phyloP scores from a whole-genome alignment of 371 early-diverging fungal species.

The Circinella minor region DNA sequence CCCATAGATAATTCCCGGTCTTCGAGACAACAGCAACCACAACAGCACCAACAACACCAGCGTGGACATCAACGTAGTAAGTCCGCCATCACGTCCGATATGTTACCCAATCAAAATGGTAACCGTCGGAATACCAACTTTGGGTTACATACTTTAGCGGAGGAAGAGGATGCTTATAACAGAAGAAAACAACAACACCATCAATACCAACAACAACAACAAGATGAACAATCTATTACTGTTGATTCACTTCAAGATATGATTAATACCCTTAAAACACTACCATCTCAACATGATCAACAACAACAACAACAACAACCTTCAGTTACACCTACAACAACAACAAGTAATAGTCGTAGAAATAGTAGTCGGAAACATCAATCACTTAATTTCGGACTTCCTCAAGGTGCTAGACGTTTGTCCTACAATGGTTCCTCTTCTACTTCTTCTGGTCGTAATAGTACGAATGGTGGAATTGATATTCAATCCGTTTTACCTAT shows the following conservation, averaged over 20 bases:
- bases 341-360: conserved; percentile 11
- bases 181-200: conserved; percentile 23
- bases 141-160: conserved; percentile 39
- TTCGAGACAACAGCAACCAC: conserved; percentile 13
- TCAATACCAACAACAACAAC: conserved; percentile 17
- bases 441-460: not conserved
- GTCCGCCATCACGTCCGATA: conserved; percentile 46
- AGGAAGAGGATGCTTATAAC: conserved; percentile 27
- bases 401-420: conserved; percentile 13
- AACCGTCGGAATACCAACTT: conserved; percentile 29
- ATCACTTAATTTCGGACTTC: conserved; percentile 12
- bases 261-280: conserved; percentile 56
- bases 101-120: conserved; percentile 36
- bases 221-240: conserved; percentile 29
- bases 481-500: conserved; percentile 22
- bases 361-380: conserved; percentile 30
- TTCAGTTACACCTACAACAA: not conserved
- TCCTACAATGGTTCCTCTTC: conserved; percentile 18
- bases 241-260: conserved; percentile 58
- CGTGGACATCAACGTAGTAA: conserved; percentile 45
- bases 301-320: not conserved
- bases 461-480: conserved; percentile 16
- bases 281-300: conserved; percentile 42
- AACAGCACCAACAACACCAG: conserved; percentile 18
- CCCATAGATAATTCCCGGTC: conserved; percentile 9